These are phyloP conservation scores for Malassezia slooffiae DNA, from an alignment of 1,284 basidiomycete genomes.

Conservation along the genomic window DNA sequence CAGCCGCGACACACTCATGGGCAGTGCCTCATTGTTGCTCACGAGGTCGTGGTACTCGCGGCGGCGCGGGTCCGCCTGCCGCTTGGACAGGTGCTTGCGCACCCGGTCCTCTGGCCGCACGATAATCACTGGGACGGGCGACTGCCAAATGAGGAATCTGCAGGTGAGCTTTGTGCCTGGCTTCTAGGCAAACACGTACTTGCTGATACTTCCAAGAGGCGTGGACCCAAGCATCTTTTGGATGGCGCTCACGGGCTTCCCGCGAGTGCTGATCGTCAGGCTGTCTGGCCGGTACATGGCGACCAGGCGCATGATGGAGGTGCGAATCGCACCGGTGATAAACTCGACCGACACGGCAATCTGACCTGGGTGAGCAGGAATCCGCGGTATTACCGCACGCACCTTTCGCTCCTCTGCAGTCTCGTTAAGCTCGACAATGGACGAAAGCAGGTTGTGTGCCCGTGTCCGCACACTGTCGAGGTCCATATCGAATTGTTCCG, in stretches of 20 bases:
- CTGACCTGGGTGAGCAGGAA: no score
- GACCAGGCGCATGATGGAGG: slow-evolving; percentile 65
- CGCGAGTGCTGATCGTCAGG: slow-evolving; percentile 81
- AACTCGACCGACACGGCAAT: slow-evolving; percentile 88
- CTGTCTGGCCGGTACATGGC: slow-evolving; percentile 90
- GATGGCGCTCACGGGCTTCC: slow-evolving; percentile 47
- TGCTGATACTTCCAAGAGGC: slow-evolving; percentile 35
- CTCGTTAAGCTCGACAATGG: slow-evolving; percentile 69
- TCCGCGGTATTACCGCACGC: slow-evolving; percentile 12
- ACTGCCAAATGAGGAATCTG: slow-evolving; percentile 34
- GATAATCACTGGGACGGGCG: slow-evolving; percentile 45
- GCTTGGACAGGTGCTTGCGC: slow-evolving; percentile 41
- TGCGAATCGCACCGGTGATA: slow-evolving; percentile 76
- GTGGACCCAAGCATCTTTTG: slow-evolving; percentile 43
- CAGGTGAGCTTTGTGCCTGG: not conserved
- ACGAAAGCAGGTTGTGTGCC: slow-evolving; percentile 69
- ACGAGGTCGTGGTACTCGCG: slow-evolving; percentile 40
- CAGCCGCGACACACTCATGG: slow-evolving; percentile 24
- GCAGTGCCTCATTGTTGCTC: slow-evolving; percentile 22
- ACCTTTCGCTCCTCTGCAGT: slow-evolving; percentile 67
- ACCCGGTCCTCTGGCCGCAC: slow-evolving; percentile 43
- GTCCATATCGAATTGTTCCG: slow-evolving; percentile 55
- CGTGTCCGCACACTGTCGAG: slow-evolving; percentile 77
- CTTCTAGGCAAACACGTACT: slow-evolving; percentile 3
- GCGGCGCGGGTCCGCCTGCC: slow-evolving; percentile 39